Evolutionary conservation across 1,284 basidiomycete species (phyloP).

Genomic region (Wallemia hederae): DNA sequence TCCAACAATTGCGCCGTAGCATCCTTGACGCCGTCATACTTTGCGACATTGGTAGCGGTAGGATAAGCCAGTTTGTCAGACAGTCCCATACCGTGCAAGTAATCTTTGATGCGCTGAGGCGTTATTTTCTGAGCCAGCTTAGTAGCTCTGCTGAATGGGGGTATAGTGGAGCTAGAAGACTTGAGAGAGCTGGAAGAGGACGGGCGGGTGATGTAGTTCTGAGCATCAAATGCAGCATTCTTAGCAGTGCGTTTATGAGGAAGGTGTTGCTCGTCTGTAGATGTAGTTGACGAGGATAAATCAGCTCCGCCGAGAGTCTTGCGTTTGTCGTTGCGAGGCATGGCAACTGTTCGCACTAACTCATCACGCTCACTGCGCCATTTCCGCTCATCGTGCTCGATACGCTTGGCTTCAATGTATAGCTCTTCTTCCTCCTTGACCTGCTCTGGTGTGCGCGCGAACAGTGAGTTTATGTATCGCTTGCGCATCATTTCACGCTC

Average conservation of each 20-base stretch:
- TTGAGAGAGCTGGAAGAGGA: conserved; percentile 9
- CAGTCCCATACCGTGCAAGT: conserved; percentile 10
- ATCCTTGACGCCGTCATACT: conserved; percentile 15
- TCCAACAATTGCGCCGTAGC: conserved; percentile 13
- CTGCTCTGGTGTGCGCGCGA: conserved; percentile 59
- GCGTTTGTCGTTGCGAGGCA: conserved; percentile 3
- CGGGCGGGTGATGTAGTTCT: conserved; percentile 6
- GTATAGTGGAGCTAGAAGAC: conserved; percentile 13
- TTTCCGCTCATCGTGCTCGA: conserved; percentile 70
- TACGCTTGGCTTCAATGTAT: conserved; percentile 70
- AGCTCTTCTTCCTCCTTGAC: conserved; percentile 86
- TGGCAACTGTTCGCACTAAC: conserved; percentile 6
- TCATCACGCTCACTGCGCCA: conserved; percentile 77
- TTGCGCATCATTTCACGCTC: conserved; percentile 72
- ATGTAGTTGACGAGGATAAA: neutral
- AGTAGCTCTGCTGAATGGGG: conserved; percentile 12
- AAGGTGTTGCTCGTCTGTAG: neutral
- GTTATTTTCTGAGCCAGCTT: conserved; percentile 4
- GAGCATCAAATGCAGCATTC: neutral
- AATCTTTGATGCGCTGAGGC: conserved; percentile 10
- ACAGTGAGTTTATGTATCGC: conserved; percentile 55
- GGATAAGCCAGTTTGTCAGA: conserved; percentile 13
- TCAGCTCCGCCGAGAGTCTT: conserved; percentile 4
- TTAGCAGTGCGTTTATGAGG: neutral
- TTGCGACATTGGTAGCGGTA: conserved; percentile 12